phyloP scores from a whole-genome alignment of 352 stramenopile genomes.

The Phytophthora niederhauseri region DNA sequence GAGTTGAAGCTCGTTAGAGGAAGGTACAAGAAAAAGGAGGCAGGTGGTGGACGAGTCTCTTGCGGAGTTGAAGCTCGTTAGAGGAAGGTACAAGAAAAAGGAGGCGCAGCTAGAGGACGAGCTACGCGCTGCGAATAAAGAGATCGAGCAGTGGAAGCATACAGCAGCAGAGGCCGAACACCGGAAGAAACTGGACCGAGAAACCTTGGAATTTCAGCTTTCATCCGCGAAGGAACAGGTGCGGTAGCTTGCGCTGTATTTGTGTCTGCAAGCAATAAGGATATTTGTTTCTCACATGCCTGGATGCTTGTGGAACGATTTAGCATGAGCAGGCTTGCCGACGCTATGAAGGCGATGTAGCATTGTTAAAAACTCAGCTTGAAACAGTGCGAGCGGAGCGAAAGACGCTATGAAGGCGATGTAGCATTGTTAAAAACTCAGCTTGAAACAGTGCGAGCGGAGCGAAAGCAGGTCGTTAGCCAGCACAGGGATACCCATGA shows the following conservation, averaged over 20 bases:
- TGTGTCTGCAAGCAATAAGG: neutral
- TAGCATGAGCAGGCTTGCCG: slow-evolving; percentile 27
- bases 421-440: slow-evolving; percentile 23
- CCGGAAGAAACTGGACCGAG: slow-evolving; percentile 27
- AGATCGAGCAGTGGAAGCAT: slow-evolving; percentile 41
- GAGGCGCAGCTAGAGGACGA: slow-evolving; percentile 46
- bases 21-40: slow-evolving; percentile 53
- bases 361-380: slow-evolving; percentile 24
- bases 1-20: slow-evolving; percentile 58
- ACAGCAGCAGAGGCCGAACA: slow-evolving; percentile 26
- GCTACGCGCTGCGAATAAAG: slow-evolving; percentile 34
- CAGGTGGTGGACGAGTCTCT: slow-evolving; percentile 57
- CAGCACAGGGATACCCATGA: slow-evolving; percentile 32
- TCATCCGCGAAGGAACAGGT: slow-evolving; percentile 24
- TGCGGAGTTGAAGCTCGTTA: slow-evolving; percentile 55
- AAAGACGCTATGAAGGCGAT: no score
- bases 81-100: slow-evolving; percentile 51
- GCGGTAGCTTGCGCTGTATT: neutral
- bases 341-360: slow-evolving; percentile 21
- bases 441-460: slow-evolving; percentile 19
- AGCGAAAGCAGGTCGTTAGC: slow-evolving; percentile 26
- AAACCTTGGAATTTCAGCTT: slow-evolving; percentile 36
- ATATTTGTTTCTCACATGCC: neutral
- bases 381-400: slow-evolving; percentile 21
- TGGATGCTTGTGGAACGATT: neutral